phyloP scores from a whole-genome alignment of 345 rosid species.

The Turritis glabra region DNA sequence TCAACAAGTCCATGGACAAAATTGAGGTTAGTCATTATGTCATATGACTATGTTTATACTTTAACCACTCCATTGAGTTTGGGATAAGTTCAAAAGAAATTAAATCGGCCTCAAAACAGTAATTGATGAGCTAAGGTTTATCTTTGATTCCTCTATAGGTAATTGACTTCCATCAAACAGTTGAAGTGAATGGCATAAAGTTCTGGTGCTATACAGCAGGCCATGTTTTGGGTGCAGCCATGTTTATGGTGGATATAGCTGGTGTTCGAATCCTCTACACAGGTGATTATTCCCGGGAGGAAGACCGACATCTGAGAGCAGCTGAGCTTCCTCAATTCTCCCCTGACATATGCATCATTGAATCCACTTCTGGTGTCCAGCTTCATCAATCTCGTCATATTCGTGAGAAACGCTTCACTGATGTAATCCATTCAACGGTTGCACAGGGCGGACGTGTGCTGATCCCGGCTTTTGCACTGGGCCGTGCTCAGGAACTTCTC shows the following conservation, averaged over 20 bases:
- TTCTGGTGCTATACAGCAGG: slow-evolving; percentile 99
- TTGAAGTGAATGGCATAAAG: slow-evolving; percentile 86
- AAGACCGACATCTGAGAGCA: slow-evolving; percentile 91
- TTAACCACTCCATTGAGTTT: not conserved
- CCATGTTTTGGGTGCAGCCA: slow-evolving; percentile 97
- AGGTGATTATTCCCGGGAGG: slow-evolving; percentile 95
- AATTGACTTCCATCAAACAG: slow-evolving; percentile 89
- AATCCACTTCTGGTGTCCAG: slow-evolving; percentile 95
- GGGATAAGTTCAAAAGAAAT: not conserved
- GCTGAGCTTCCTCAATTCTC: slow-evolving; percentile 97
- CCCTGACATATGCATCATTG: slow-evolving; percentile 93
- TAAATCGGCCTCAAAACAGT: not conserved
- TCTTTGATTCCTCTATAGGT: slow-evolving; percentile 30
- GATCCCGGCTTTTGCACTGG: slow-evolving; percentile 79
- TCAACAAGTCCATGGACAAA: slow-evolving; percentile 85
- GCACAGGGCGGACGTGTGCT: slow-evolving; percentile 94
- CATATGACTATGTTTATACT: not conserved
- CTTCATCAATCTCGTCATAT: slow-evolving; percentile 88
- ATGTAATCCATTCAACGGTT: slow-evolving; percentile 81
- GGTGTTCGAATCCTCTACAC: slow-evolving; percentile 91
- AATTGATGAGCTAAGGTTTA: not conserved
- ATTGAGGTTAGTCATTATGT: slow-evolving; percentile 62
- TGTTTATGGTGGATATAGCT: slow-evolving; percentile 98
- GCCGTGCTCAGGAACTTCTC: slow-evolving; percentile 85
- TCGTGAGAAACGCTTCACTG: slow-evolving; percentile 94